phyloP scores from a whole-genome alignment of 1,284 basidiomycete genomes.

The Sporisorium iseilematis-ciliati region DNA sequence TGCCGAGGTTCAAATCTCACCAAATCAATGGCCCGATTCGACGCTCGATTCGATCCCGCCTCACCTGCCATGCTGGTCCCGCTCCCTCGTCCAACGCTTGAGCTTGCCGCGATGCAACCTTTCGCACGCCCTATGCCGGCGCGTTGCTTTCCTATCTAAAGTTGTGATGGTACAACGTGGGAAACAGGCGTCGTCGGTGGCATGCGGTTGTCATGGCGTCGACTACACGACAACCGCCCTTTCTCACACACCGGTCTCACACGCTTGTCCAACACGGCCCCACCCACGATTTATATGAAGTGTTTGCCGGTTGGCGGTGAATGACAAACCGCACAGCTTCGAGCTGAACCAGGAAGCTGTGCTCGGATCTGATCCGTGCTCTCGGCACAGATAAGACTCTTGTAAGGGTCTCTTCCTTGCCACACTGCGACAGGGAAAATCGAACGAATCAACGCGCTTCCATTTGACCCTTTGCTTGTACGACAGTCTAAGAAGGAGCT shows the following conservation, averaged over 20 bases:
- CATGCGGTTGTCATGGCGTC: too few relatives aligned
- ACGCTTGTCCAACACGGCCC: too few relatives aligned
- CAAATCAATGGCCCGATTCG: slow-evolving; percentile 3
- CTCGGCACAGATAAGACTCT: neutral
- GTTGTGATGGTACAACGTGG: too few relatives aligned
- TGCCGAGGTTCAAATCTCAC: slow-evolving; percentile 16
- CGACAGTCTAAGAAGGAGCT: neutral
- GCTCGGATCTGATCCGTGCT: slow-evolving; percentile 26
- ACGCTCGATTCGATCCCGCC: neutral
- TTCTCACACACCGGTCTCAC: too few relatives aligned
- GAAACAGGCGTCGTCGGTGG: too few relatives aligned
- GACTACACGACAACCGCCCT: too few relatives aligned
- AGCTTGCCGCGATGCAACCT: neutral
- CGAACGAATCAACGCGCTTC: slow-evolving; percentile 15
- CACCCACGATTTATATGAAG: too few relatives aligned
- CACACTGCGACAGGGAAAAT: neutral
- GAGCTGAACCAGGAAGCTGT: neutral
- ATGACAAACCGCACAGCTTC: too few relatives aligned
- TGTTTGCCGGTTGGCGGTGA: too few relatives aligned
- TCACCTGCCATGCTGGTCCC: neutral
- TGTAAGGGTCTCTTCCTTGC: neutral
- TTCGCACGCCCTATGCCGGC: too few relatives aligned
- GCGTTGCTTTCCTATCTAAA: too few relatives aligned
- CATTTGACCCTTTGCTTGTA: slow-evolving; percentile 4
- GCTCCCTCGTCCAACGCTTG: neutral